phyloP scores from a whole-genome alignment of 192 early-diverging fungal genomes.

The Gryganskiella cystojenkinii region DNA sequence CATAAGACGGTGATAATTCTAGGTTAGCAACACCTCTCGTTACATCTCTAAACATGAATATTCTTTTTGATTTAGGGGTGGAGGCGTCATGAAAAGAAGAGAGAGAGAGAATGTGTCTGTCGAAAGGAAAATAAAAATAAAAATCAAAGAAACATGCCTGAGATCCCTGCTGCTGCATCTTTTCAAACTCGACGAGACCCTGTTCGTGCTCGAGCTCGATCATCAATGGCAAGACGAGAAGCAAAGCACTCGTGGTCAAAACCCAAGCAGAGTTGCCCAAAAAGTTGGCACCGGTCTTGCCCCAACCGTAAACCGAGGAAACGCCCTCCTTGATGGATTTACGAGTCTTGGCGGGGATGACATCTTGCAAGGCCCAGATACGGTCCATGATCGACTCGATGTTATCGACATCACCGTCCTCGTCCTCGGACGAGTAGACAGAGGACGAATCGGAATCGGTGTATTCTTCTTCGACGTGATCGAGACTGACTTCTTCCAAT shows the following conservation, averaged over 20 bases:
- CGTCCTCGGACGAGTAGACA: conserved; percentile 73
- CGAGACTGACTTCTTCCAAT: conserved; percentile 61
- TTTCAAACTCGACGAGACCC: conserved; percentile 86
- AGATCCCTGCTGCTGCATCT: conserved; percentile 51
- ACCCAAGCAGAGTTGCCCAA: conserved; percentile 91
- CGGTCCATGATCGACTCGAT: conserved; percentile 88
- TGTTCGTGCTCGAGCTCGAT: conserved; percentile 90
- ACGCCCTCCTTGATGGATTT: conserved; percentile 65
- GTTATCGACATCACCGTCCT: conserved; percentile 57
- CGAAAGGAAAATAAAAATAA: not conserved
- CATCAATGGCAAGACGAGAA: conserved; percentile 87
- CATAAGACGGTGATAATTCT: no score
- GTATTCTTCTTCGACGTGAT: conserved; percentile 59
- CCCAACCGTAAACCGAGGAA: conserved; percentile 66
- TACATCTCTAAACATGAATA: no score
- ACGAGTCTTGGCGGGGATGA: conserved; percentile 82
- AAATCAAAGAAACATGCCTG: conserved; percentile 19
- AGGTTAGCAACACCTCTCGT: no score
- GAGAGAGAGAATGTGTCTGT: not conserved
- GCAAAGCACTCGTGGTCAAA: conserved; percentile 83
- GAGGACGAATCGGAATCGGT: conserved; percentile 65
- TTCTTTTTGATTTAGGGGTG: no score
- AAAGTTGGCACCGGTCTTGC: conserved; percentile 66
- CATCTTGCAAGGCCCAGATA: conserved; percentile 84
- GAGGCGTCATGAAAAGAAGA: not conserved